Percentiles rank a stretch among this genome's conserved stretches.
Conservation (phyloP, 1,284 basidiomycete species). For the Ustilago sp. region DNA sequence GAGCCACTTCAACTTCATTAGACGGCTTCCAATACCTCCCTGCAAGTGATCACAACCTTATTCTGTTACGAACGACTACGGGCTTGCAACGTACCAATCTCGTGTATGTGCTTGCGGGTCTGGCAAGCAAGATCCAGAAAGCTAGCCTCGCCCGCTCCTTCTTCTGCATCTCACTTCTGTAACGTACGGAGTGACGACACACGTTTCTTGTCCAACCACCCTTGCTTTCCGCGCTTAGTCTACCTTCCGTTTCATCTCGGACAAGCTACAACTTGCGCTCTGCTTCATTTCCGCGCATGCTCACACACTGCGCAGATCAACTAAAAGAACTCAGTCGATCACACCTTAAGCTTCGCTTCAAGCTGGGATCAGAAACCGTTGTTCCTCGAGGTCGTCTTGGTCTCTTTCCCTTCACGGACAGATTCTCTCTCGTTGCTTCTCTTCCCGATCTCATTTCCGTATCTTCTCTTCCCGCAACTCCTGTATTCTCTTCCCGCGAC, state of each 20-base stretch:
- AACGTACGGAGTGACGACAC: not conserved
- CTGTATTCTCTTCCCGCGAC: not conserved
- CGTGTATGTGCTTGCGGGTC: not conserved
- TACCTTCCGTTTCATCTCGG: not conserved
- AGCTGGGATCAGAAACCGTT: not conserved
- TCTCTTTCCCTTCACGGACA: not conserved
- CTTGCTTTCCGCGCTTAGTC: not conserved
- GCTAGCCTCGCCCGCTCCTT: not conserved
- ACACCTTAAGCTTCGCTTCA: conserved; percentile 1
- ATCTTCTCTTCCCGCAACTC: not conserved
- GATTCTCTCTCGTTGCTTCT: not conserved
- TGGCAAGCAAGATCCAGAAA: not conserved
- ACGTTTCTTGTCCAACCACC: not conserved
- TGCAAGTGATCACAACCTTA: not conserved
- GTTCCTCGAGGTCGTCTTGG: not conserved
- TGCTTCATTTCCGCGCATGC: not conserved
- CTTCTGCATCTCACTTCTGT: not conserved
- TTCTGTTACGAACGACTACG: not conserved
- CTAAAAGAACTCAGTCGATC: not conserved
- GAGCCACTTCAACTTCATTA: not conserved
- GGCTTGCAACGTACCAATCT: not conserved
- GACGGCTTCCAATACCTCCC: not conserved
- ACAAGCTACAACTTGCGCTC: not conserved
- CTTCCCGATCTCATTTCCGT: not conserved
- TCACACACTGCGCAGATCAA: not conserved